Evolutionary conservation across 352 stramenopile species (phyloP).

Genomic region (Phytopythium mirpurense): DNA sequence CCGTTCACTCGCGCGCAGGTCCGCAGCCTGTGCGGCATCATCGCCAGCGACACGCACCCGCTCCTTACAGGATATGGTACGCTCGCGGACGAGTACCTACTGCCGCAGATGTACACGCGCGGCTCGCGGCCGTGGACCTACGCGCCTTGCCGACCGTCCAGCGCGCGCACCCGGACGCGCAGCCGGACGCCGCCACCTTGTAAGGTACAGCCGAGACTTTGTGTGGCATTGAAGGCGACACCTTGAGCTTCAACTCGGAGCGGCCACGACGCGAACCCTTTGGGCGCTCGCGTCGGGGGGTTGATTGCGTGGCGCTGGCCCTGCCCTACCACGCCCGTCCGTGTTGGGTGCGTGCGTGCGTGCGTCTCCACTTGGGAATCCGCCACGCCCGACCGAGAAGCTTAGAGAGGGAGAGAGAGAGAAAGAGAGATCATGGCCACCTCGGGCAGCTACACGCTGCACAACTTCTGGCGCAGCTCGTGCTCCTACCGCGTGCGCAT

Average conservation of each 20-base stretch:
- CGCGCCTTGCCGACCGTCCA: slow-evolving; percentile 73
- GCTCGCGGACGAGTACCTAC: slow-evolving; percentile 85
- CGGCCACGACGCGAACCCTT: no score
- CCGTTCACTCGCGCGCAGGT: slow-evolving; percentile 62
- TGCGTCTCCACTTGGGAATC: no score
- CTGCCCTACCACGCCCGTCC: no score
- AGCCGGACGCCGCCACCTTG: slow-evolving; percentile 63
- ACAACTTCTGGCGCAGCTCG: slow-evolving; percentile 85
- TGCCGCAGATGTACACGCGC: slow-evolving; percentile 89
- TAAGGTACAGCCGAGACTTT: no score
- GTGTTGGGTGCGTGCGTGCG: no score
- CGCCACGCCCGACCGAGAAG: no score
- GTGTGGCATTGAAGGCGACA: no score
- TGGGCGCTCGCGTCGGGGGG: no score
- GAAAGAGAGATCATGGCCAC: neutral
- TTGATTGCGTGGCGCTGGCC: no score
- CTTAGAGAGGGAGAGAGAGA: no score
- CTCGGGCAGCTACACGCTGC: slow-evolving; percentile 38
- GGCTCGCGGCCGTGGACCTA: slow-evolving; percentile 80
- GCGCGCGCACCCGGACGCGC: slow-evolving; percentile 55
- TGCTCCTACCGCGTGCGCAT: slow-evolving; percentile 90
- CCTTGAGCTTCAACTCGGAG: no score
- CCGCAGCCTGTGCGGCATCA: slow-evolving; percentile 86
- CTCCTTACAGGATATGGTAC: slow-evolving; percentile 67
- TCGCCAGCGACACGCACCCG: slow-evolving; percentile 90